Evolutionary conservation across 179 eudicot species (phyloP), one percentile per base, ranked within the genome.

Genomic region (Patellifolia procumbens): DNA sequence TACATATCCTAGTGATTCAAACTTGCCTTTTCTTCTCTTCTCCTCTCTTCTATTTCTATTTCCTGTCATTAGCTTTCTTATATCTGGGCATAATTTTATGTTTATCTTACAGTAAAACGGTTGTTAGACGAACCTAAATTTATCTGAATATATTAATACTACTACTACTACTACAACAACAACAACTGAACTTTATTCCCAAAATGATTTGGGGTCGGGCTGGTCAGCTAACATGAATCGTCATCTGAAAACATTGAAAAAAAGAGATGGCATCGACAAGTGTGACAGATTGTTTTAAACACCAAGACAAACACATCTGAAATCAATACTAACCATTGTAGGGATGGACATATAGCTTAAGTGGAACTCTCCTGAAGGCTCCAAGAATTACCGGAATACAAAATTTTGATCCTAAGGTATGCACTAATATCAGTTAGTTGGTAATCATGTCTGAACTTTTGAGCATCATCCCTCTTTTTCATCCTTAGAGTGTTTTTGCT

Each of bases 301-400:
- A n/a, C n/a, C n/a, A n/a, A n/a, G n/a, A n/a, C n/a, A n/a, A n/a
- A n/a, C n/a, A n/a, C 20, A 35, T 37, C 26, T 28, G 8, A 15
- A 46, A 15, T 20, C 46, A 45, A 12, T 73, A 1, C 32, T 34
- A 24, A 17, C 28, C 7, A 55, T 55, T 71, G 56, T 75, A 92
- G 97, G 98, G 95, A 79, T 94, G 98, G 98, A 94, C 98, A 28
- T 94, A 92, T 49, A 92, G 94, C 29, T 88, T 92, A 69, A 87
- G 82, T 73, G 98, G 98, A 83, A 81, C 81, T 85, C 97, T 94
- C 80, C 71, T 85, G 63, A 94, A 86, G 87, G 95, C 98, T 74
- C 90, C 94, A 70, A 85, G 89, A 84, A 88, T 89, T 73, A 75
- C 87, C 59, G 93, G 92, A 62, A 79, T 90, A 46, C 79, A 74